Evolutionary conservation across 1,284 basidiomycete species (phyloP), one percentile per base, ranked within the genome.

Genomic region (Clitocybe nebularis): DNA sequence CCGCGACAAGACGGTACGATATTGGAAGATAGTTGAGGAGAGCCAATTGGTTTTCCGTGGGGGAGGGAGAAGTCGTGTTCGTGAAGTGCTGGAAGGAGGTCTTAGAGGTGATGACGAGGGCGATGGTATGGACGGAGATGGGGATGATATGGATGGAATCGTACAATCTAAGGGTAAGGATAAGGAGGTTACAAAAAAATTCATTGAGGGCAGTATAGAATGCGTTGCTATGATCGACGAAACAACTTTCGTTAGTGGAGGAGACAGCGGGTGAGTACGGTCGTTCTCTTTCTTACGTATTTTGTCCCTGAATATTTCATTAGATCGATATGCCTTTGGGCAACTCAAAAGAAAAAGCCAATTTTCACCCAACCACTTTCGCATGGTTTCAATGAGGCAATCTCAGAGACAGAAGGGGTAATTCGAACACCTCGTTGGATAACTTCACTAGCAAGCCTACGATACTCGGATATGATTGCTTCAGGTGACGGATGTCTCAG

Each of bases 11-110:
- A 96, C 93, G 0, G 80, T 86, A 50, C 77, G 95, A 17, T 97
- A 83, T 67, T 99, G 95, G 95, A 98, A 98, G 68, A 87, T 99
- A 40, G 82, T 87, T 29, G 95, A 99, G 48, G 94, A 98, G 67
- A 89, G 81, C 16, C 96, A 99, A 62, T 73, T 99, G 20, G 93
- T 99, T 2, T 97, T 99, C 56, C 78, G 96, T 30, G 94, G 93
- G 19, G 96, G 95, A 8, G 90, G 87, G 2, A 77, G 78, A 52
- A 93, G 84, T 63, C 76, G 79, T 26, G 70, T 89, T 48, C 69
- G 89, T 38, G 88, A 92, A 52, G 76, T 93, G 7, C 54, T 94
- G 4, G 92, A 94, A 49, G 89, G 89, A 1, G 87, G 82, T 4
- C 71, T 84, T 36, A 71, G 78, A 20, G 78, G 76, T 19, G 76